Conservation (phyloP, 495 filamentous ascomycete genomes). For the Penicillium lividum region DNA sequence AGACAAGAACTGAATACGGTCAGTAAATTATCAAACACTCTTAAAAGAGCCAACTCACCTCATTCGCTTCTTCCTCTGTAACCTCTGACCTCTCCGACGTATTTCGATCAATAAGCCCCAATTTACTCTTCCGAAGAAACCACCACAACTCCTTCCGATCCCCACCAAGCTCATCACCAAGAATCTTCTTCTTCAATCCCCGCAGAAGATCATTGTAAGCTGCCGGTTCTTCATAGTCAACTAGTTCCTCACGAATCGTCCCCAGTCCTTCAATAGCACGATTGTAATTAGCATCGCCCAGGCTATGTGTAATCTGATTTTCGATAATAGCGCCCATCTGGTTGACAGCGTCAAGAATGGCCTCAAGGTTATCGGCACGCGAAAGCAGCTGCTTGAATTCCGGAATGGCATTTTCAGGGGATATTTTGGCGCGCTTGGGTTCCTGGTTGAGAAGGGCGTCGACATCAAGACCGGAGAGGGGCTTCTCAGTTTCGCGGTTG, state of each 20-base stretch:
- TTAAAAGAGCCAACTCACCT: constrained; percentile 38
- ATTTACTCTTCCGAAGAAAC: constrained; percentile 60
- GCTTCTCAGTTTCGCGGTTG: constrained; percentile 69
- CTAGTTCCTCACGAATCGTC: constrained; percentile 75
- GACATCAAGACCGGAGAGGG: constrained; percentile 89
- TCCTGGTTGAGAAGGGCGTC: constrained; percentile 68
- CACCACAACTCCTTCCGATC: constrained; percentile 85
- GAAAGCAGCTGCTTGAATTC: constrained; percentile 85
- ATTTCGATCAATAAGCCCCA: constrained; percentile 72
- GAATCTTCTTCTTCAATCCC: constrained; percentile 69
- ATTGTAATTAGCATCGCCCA: constrained; percentile 74
- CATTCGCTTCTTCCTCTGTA: constrained; percentile 65
- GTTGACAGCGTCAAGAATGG: constrained; percentile 65
- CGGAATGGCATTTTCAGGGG: constrained; percentile 78
- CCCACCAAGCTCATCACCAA: constrained; percentile 73
- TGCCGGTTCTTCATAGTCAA: constrained; percentile 71
- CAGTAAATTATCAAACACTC: not conserved
- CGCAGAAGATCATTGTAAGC: constrained; percentile 76
- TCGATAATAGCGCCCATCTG: constrained; percentile 75
- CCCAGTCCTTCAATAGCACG: constrained; percentile 74
- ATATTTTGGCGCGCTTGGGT: constrained; percentile 63
- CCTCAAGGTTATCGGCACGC: constrained; percentile 58
- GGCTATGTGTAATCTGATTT: constrained; percentile 65
- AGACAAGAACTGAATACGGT: not conserved
- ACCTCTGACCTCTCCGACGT: constrained; percentile 63